Evolutionary conservation across 2,329 filamentous ascomycete species (phyloP).

Genomic region (Aspergillus pseudonomiae): DNA sequence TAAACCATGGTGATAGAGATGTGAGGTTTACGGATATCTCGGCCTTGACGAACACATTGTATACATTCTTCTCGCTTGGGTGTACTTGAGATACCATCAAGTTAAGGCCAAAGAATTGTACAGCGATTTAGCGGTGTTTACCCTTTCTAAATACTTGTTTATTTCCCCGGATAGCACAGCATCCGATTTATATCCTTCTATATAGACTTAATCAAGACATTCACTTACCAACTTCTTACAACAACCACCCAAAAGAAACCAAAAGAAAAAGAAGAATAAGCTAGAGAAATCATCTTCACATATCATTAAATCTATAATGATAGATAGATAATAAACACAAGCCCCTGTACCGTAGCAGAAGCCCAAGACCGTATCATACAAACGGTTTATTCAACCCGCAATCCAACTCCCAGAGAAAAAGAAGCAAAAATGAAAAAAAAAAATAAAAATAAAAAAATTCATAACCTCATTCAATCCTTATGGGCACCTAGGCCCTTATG

Average conservation of each 20-base stretch:
- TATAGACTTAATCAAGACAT: constrained; percentile 11
- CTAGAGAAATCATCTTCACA: neutral
- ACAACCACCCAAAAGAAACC: too few relatives aligned
- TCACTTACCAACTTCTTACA: neutral
- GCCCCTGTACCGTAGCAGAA: constrained; percentile 5
- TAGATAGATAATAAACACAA: neutral
- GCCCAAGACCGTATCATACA: neutral
- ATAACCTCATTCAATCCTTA: constrained; percentile 10
- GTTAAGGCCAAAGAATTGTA: constrained; percentile 6
- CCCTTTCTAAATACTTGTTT: neutral
- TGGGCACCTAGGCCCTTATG: constrained; percentile 37
- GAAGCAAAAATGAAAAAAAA: neutral
- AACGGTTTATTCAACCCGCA: neutral
- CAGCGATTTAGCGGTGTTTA: constrained; percentile 10
- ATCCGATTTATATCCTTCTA: constrained; percentile 3
- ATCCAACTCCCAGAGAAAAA: neutral
- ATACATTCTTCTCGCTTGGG: constrained; percentile 6
- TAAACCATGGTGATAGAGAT: neutral
- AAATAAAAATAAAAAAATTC: neutral
- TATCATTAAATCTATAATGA: neutral
- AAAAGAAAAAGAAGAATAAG: neutral
- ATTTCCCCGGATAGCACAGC: constrained; percentile 6
- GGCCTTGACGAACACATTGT: neutral
- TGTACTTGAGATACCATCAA: neutral
- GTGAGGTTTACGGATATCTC: neutral